phyloP scores from a whole-genome alignment of 352 stramenopile genomes.

The Peronospora destructor region DNA sequence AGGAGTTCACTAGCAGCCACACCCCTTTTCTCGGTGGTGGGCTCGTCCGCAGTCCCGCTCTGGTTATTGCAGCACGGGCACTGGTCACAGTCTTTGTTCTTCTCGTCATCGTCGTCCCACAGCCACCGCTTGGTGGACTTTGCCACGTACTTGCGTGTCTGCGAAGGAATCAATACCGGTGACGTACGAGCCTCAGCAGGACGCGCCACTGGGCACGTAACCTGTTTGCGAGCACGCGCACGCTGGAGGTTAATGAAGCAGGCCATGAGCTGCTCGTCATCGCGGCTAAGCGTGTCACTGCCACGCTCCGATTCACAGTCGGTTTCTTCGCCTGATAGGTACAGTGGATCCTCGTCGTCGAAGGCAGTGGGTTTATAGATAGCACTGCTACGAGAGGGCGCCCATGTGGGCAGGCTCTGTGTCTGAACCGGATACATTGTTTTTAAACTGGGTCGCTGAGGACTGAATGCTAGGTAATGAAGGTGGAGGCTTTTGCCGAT shows the following conservation, averaged over 20 bases:
- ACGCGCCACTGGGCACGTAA: not conserved
- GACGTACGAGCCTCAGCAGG: constrained; percentile 9
- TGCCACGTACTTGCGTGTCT: constrained; percentile 31
- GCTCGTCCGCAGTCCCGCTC: not conserved
- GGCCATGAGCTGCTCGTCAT: constrained; percentile 44
- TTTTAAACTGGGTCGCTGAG: not conserved
- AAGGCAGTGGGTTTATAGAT: constrained; percentile 6
- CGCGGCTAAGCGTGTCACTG: constrained; percentile 37
- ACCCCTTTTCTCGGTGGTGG: not conserved
- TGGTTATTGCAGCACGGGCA: constrained; percentile 41
- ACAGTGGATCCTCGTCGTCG: constrained; percentile 29
- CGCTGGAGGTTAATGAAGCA: constrained; percentile 34
- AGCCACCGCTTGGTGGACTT: constrained; percentile 32
- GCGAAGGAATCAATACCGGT: constrained; percentile 39
- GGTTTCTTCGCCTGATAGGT: constrained; percentile 56
- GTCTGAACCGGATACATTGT: constrained; percentile 22
- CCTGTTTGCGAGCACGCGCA: constrained; percentile 14
- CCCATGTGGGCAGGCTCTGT: constrained; percentile 35
- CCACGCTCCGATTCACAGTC: constrained; percentile 60
- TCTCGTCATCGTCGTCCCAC: constrained; percentile 42
- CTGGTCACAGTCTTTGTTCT: constrained; percentile 27
- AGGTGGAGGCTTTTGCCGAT: not conserved
- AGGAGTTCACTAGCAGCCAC: constrained; percentile 41
- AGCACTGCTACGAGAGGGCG: not conserved
- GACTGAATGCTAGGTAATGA: constrained; percentile 4